Evolutionary conservation across 768 basidiomycete species (phyloP), one percentile per base, ranked within the genome.

Genomic region (Chalciporus pseudorubinellus): DNA sequence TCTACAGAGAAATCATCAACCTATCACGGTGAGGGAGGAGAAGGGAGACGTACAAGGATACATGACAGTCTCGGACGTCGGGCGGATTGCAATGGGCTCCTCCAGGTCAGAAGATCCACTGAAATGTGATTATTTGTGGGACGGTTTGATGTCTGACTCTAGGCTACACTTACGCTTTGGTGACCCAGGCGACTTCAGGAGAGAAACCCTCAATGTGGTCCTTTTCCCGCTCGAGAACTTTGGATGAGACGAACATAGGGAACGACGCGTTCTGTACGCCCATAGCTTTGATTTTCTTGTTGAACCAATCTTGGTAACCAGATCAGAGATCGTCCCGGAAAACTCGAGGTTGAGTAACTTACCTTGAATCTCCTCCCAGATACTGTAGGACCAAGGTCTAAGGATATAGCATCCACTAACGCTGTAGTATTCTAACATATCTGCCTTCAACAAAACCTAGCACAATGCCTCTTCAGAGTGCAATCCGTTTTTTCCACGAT

Each of bases 131-230:
- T 50, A 36, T 7, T 26, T 26, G 26, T 26, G 26, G n/a, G n/a
- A 26, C 5, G 26, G 26, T 14, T 6, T 22, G 5, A 22, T 21
- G 40, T n/a, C 36, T 40, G 3, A 2, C 18, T 21, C 28, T n/a
- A 43, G 36, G 10, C 14, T 20, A 13, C 21, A 79, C 91, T 65
- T 63, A 93, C 90, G 95, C 95, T 72, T 82, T 79, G 21, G 97
- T 99, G 50, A 99, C 97, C 97, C 97, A 99, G n/a, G 97, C 97
- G 29, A 99, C 97, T 72, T 99, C 97, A 4, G 97, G 95, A 51
- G 95, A 95, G 74, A 99, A 99, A 3, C 97, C 97, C 69, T 98
- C 97, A 52, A 99, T 92, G 68, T 99, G 97, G 62, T 98, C 85
- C 75, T 98, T 98, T 72, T 99, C 97, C 47, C 90, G 82, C 71